Evolutionary conservation across 2,329 filamentous ascomycete species (phyloP), one percentile per base, ranked within the genome.

Genomic region (Sporothrix pseudoabietina): DNA sequence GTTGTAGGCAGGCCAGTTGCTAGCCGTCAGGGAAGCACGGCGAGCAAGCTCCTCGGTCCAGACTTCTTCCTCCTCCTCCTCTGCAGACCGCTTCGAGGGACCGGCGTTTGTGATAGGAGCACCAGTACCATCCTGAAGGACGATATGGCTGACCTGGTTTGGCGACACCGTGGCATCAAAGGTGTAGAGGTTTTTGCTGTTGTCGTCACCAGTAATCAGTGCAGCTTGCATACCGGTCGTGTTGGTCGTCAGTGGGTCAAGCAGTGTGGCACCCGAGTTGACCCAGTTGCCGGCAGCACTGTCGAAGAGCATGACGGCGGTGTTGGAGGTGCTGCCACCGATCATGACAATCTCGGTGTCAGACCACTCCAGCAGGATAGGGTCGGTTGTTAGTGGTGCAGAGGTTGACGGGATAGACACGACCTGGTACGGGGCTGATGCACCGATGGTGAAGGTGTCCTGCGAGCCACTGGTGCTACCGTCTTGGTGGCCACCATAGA

Each of bases 1-100:
- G 81, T 98, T 94, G 81, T 98, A 98, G 3, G 85, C 78, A 1
- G 94, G 94, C 89, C 93, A 97, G 78, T 90, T 84, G 30, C 82
- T 83, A 35, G 90, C 79, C 0, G 88, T 90, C 41, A 92, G 81
- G 19, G 77, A 85, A 22, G 41, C 74, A 54, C 74, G 74, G 16
- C 54, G 35, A 55, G 12, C 9, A 71, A 54, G 12, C n/a, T 55
- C 57, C 10, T 32, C 44, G 7, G 30, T 10, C 39, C 35, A 61
- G 4, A 32, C 32, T 19, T 63, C 55, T 10, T 55, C 69, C 22
- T 63, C 55, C 16, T 55, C 68, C 26, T 65, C 71, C 39, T 59
- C 66, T 4, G 12, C 65, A 41, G 73, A 72, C 9, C 76, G 75
- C 66, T 74, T 75, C 16, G 57, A 63, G 1, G 75, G 54, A 0